These are phyloP conservation scores for Sporormia fimetaria DNA, from an alignment of 495 filamentous ascomycete genomes.

Conservation along the genomic window DNA sequence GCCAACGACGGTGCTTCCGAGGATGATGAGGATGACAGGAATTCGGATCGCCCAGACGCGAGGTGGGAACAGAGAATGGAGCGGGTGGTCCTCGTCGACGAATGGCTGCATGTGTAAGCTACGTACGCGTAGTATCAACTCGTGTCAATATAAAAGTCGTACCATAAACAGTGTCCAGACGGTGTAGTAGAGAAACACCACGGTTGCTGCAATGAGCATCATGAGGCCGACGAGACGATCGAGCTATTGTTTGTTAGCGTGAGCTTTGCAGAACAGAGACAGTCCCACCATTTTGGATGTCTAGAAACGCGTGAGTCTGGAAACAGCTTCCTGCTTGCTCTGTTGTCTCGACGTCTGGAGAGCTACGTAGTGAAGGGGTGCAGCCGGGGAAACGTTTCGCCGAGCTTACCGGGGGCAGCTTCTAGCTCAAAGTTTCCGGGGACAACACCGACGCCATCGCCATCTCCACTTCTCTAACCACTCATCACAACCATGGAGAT, in stretches of 20 bases:
- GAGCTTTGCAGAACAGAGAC: not conserved
- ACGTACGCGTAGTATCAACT: not conserved
- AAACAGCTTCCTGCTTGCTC: too few relatives aligned
- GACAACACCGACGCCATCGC: too few relatives aligned
- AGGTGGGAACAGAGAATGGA: constrained; percentile 90
- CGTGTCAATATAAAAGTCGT: constrained; percentile 22
- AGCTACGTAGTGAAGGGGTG: too few relatives aligned
- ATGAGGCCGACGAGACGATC: constrained; percentile 90
- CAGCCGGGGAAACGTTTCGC: too few relatives aligned
- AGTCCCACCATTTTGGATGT: constrained; percentile 8
- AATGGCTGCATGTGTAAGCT: constrained; percentile 56
- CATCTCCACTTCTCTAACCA: too few relatives aligned
- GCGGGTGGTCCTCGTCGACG: constrained; percentile 84
- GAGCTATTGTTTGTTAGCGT: constrained; percentile 47
- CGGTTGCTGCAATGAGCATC: constrained; percentile 92
- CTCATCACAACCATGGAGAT: constrained; percentile 12
- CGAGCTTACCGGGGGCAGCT: too few relatives aligned
- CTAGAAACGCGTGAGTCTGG: too few relatives aligned
- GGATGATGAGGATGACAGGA: constrained; percentile 86
- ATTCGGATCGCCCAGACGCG: constrained; percentile 98
- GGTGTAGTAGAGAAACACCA: constrained; percentile 97
- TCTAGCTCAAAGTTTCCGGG: too few relatives aligned
- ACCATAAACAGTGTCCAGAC: constrained; percentile 98
- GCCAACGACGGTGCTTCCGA: constrained; percentile 87
- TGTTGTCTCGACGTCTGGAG: too few relatives aligned